phyloP scores from a whole-genome alignment of 2,329 filamentous ascomycete species.

The Ophiostoma fasciatum region DNA sequence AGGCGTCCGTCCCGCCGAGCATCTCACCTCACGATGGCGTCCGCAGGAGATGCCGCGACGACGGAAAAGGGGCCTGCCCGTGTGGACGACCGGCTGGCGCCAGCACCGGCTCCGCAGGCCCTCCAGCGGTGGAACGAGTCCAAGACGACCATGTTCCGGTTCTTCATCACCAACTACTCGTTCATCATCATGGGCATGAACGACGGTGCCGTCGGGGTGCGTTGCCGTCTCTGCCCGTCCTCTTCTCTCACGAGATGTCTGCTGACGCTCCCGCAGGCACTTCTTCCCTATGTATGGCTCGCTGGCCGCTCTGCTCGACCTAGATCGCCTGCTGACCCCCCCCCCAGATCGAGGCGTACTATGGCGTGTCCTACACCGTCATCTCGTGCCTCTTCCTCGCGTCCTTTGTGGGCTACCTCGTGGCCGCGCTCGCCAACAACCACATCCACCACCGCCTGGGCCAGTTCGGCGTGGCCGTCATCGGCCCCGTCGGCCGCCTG shows the following conservation, averaged over 20 bases:
- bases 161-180: constrained; percentile 42
- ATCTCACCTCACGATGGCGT: no score
- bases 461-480: constrained; percentile 54
- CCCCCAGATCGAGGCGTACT: constrained; percentile 43
- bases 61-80: no score
- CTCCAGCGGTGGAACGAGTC: constrained; percentile 51
- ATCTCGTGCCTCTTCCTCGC: constrained; percentile 54
- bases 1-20: no score
- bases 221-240: neutral
- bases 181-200: constrained; percentile 55
- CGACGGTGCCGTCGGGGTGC: constrained; percentile 49
- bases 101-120: no score
- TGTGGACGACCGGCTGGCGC: no score
- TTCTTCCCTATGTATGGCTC: constrained; percentile 29
- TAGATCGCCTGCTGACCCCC: neutral
- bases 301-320: neutral
- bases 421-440: constrained; percentile 50
- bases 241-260: no score
- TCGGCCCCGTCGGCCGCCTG: constrained; percentile 48
- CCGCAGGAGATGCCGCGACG: no score
- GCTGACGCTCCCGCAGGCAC: constrained; percentile 16
- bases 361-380: constrained; percentile 43
- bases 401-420: constrained; percentile 49
- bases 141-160: constrained; percentile 40
- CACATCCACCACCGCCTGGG: constrained; percentile 48